Conservation (phyloP, 2,329 filamentous ascomycete species). For the Colletotrichum sp. region DNA sequence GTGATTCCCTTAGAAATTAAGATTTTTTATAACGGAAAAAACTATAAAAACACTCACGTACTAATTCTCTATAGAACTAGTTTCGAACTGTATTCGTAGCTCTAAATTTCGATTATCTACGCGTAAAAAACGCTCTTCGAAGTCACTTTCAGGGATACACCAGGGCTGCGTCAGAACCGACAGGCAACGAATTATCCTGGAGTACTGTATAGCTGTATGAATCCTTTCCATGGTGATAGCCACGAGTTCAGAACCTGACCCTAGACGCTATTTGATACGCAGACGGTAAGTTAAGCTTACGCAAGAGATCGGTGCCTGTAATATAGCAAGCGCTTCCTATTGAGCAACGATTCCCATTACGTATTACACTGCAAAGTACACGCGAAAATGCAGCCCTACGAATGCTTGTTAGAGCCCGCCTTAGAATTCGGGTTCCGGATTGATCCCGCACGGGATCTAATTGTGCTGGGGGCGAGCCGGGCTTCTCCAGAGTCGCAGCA, state of each 20-base stretch:
- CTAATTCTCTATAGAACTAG: too few species aligned
- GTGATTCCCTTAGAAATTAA: too few species aligned
- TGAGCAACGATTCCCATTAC: neutral
- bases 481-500: neutral
- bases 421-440: neutral
- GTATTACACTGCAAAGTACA: neutral
- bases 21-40: too few species aligned
- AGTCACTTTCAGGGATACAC: too few species aligned
- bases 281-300: neutral
- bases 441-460: neutral
- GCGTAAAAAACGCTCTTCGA: too few species aligned
- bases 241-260: neutral
- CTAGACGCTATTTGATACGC: neutral
- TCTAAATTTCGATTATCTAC: too few species aligned
- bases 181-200: too few species aligned
- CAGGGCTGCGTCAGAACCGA: too few species aligned
- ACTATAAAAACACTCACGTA: too few species aligned
- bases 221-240: neutral
- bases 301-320: neutral
- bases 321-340: neutral
- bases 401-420: neutral
- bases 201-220: neutral
- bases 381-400: neutral
- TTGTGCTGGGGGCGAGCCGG: neutral
- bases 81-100: too few species aligned